phyloP scores from a whole-genome alignment of 1,139 yeast genomes.

The Yamadazyma mexicana region DNA sequence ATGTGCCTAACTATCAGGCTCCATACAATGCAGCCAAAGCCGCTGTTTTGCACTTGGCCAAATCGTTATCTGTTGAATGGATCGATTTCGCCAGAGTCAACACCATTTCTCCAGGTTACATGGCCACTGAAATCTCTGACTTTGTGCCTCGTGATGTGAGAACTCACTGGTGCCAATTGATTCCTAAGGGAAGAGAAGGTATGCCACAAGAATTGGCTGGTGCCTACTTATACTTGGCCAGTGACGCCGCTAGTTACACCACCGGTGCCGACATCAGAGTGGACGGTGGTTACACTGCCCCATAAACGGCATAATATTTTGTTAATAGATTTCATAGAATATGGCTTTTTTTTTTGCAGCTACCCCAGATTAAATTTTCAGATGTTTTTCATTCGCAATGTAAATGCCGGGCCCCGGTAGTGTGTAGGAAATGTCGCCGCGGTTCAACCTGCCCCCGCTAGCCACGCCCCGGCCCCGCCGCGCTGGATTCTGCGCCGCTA shows the following conservation, averaged over 20 bases:
- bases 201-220: constrained; percentile 42
- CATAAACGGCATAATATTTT: constrained; percentile 15
- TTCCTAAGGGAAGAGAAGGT: constrained; percentile 44
- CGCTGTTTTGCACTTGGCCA: constrained; percentile 54
- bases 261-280: constrained; percentile 49
- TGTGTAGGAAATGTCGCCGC: too few relatives aligned
- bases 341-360: neutral
- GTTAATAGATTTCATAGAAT: constrained; percentile 3
- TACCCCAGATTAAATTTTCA: neutral
- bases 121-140: constrained; percentile 53
- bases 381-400: too few relatives aligned
- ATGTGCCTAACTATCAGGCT: constrained; percentile 64
- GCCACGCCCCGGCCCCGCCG: too few relatives aligned
- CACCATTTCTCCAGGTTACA: constrained; percentile 59
- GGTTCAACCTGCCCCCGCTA: too few relatives aligned
- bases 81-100: constrained; percentile 56
- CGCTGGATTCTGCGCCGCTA: too few relatives aligned
- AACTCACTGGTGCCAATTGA: constrained; percentile 36
- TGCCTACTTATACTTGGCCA: constrained; percentile 43
- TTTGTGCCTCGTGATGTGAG: constrained; percentile 38
- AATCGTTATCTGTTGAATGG: constrained; percentile 56
- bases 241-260: constrained; percentile 43
- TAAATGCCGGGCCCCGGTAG: too few relatives aligned
- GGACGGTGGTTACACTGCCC: constrained; percentile 47
- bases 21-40: constrained; percentile 62